phyloP scores from a whole-genome alignment of 2,329 filamentous ascomycete species.

The Hymenoscyphus occultus region DNA sequence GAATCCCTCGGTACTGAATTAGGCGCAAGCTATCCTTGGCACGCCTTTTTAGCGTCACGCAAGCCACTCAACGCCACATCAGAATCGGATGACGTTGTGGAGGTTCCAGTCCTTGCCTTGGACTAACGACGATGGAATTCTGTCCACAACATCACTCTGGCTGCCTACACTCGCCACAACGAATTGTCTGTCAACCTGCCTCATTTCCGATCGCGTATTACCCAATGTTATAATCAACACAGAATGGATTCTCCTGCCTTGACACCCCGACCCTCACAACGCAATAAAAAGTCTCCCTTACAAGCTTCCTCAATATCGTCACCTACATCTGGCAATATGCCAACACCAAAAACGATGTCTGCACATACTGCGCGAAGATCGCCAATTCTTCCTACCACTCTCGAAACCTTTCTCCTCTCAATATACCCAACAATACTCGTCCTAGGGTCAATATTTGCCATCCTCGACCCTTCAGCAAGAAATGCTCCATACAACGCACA shows the following conservation, averaged over 20 bases:
- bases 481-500: slow-evolving; percentile 58
- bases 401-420: slow-evolving; percentile 61
- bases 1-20: neutral
- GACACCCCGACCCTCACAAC: slow-evolving; percentile 32
- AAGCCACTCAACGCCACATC: neutral
- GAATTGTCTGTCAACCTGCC: neutral
- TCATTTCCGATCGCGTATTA: slow-evolving; percentile 11
- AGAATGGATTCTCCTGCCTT: slow-evolving; percentile 32
- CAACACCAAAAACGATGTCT: slow-evolving; percentile 9
- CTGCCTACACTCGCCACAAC: slow-evolving; percentile 10
- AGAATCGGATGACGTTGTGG: neutral
- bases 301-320: slow-evolving; percentile 19
- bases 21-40: neutral
- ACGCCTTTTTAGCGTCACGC: neutral
- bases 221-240: slow-evolving; percentile 28
- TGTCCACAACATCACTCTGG: slow-evolving; percentile 22
- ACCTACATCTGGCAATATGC: slow-evolving; percentile 9
- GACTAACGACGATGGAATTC: slow-evolving; percentile 8
- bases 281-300: slow-evolving; percentile 27
- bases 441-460: slow-evolving; percentile 77
- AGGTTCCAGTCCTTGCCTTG: slow-evolving; percentile 1
- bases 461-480: slow-evolving; percentile 70
- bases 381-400: slow-evolving; percentile 66
- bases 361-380: slow-evolving; percentile 33
- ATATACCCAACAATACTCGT: slow-evolving; percentile 77